Conservation (phyloP, 495 filamentous ascomycete genomes). For the Penicillium odoratum region DNA sequence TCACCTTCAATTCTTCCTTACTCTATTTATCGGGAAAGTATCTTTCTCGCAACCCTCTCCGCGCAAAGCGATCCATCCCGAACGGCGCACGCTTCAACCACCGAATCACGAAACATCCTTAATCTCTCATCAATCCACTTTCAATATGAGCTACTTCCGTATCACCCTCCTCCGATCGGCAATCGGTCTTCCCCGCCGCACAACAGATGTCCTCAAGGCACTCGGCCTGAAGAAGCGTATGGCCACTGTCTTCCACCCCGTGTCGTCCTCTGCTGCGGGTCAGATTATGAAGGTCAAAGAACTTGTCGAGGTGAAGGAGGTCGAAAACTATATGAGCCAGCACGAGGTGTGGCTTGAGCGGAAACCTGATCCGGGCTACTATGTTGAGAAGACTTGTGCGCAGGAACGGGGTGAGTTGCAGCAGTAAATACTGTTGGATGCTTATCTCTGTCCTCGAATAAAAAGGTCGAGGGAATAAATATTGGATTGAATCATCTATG, state of each 20-base stretch:
- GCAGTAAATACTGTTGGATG: conserved; percentile 13
- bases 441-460: neutral
- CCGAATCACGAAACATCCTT: conserved; percentile 7
- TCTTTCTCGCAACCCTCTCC: neutral
- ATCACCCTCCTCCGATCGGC: conserved; percentile 91
- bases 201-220: conserved; percentile 79
- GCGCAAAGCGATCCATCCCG: neutral
- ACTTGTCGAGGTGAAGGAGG: conserved; percentile 82
- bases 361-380: conserved; percentile 82
- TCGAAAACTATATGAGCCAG: conserved; percentile 67
- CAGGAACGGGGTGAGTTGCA: conserved; percentile 32
- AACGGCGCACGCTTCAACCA: neutral
- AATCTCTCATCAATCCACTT: conserved; percentile 1
- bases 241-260: conserved; percentile 89
- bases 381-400: conserved; percentile 63
- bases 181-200: conserved; percentile 86
- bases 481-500: neutral
- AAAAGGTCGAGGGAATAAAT: conserved; percentile 1
- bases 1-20: neutral
- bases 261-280: conserved; percentile 79
- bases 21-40: neutral
- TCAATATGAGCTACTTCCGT: conserved; percentile 85
- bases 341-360: conserved; percentile 72
- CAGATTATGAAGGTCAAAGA: conserved; percentile 99
- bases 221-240: conserved; percentile 86